Evolutionary conservation across 2,329 filamentous ascomycete genomes (phyloP).

Genomic region (Trichoderma gracile): DNA sequence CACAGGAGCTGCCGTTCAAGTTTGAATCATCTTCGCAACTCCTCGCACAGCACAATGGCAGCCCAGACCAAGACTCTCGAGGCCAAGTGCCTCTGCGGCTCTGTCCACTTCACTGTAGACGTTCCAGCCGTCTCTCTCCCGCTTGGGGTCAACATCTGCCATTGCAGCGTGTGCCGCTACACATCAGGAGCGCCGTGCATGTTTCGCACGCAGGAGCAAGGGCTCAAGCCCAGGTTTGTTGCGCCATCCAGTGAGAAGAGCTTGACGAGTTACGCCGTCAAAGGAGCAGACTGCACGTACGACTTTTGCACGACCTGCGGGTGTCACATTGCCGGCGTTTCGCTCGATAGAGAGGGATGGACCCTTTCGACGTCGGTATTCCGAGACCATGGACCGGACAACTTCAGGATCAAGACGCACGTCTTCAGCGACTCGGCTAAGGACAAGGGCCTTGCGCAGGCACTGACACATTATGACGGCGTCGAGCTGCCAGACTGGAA

Average conservation of each 20-base stretch:
- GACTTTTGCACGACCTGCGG: slow-evolving; percentile 51
- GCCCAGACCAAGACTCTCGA: slow-evolving; percentile 40
- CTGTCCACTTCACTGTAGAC: slow-evolving; percentile 46
- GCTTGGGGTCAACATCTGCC: slow-evolving; percentile 46
- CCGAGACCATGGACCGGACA: slow-evolving; percentile 37
- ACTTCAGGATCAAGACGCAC: slow-evolving; percentile 41
- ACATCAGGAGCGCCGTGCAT: slow-evolving; percentile 45
- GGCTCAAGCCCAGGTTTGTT: slow-evolving; percentile 42
- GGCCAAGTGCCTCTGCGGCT: slow-evolving; percentile 49
- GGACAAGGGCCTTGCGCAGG: slow-evolving; percentile 41
- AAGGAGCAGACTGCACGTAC: slow-evolving; percentile 36
- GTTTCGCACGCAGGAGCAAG: slow-evolving; percentile 42
- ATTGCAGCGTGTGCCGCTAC: slow-evolving; percentile 49
- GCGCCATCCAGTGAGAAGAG: slow-evolving; percentile 41
- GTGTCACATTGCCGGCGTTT: slow-evolving; percentile 46
- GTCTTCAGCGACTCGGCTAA: slow-evolving; percentile 41
- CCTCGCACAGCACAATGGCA: neutral
- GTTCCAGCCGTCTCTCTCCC: slow-evolving; percentile 43
- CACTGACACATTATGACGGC: slow-evolving; percentile 39
- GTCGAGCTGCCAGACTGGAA: slow-evolving; percentile 40
- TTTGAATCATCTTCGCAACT: slow-evolving; percentile 9
- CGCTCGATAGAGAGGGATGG: slow-evolving; percentile 40
- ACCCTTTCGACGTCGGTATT: slow-evolving; percentile 45
- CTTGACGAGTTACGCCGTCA: slow-evolving; percentile 42
- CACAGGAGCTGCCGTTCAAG: neutral